These are phyloP conservation scores for Acer saccharum DNA, from an alignment of 345 rosid genomes.

Conservation along the genomic window DNA sequence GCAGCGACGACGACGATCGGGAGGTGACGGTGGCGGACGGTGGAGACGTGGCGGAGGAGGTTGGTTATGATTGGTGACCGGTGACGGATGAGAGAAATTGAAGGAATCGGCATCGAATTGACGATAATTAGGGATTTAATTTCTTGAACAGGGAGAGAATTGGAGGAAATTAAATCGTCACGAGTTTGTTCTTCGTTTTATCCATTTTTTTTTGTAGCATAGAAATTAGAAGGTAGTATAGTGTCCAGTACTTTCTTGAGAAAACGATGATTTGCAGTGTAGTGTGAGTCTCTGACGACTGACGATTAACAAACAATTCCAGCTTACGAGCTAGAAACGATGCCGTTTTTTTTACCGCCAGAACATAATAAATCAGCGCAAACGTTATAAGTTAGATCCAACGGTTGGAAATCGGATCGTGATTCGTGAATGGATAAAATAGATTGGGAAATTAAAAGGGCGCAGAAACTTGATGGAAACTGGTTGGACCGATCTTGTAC, in stretches of 20 bases:
- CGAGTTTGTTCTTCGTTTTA: slow-evolving; percentile 1
- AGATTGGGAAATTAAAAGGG: too few species aligned
- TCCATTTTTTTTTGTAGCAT: neutral
- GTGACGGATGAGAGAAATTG: slow-evolving; percentile 50
- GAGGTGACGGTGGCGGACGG: slow-evolving; percentile 25
- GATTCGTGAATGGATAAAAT: too few species aligned
- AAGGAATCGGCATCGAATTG: slow-evolving; percentile 45
- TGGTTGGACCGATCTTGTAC: too few species aligned
- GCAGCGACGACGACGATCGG: slow-evolving; percentile 25
- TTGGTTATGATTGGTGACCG: slow-evolving; percentile 27
- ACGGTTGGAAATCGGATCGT: too few species aligned
- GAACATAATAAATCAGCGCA: neutral
- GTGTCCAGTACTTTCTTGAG: neutral
- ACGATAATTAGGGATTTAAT: neutral
- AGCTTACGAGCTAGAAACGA: neutral
- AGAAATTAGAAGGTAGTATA: neutral
- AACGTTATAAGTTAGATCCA: too few species aligned
- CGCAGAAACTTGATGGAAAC: too few species aligned
- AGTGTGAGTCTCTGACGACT: too few species aligned
- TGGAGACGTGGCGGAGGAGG: slow-evolving; percentile 42
- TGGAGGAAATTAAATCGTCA: neutral
- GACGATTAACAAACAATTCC: neutral
- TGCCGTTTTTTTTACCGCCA: neutral
- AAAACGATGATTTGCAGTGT: neutral
- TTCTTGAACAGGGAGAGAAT: neutral